Conservation (phyloP, 495 filamentous ascomycete genomes). For the Penicillium alfredii region DNA sequence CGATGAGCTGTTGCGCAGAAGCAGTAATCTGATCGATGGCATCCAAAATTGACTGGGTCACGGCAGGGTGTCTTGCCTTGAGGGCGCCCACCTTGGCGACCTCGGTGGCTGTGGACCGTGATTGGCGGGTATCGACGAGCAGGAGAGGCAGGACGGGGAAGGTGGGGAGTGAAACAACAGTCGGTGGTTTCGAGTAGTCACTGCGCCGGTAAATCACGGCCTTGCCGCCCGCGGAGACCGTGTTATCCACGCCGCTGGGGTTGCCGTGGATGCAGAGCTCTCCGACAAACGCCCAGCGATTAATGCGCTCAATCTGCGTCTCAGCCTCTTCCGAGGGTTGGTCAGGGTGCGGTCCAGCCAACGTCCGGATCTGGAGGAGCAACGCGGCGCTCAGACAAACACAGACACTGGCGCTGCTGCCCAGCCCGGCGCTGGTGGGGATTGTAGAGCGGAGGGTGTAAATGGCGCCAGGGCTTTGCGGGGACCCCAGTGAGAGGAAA, state of each 20-base stretch:
- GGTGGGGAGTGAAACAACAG: constrained; percentile 66
- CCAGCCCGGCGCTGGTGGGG: constrained; percentile 85
- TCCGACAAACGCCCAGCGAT: constrained; percentile 93
- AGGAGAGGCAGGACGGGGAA: constrained; percentile 90
- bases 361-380: constrained; percentile 77
- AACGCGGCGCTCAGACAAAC: constrained; percentile 87
- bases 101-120: constrained; percentile 74
- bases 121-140: constrained; percentile 77
- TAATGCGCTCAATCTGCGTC: constrained; percentile 85
- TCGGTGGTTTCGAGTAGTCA: constrained; percentile 71
- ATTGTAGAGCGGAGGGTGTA: constrained; percentile 93
- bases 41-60: constrained; percentile 73
- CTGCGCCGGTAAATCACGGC: constrained; percentile 81
- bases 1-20: constrained; percentile 66
- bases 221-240: constrained; percentile 87
- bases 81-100: constrained; percentile 79
- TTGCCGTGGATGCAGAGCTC: constrained; percentile 97
- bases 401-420: constrained; percentile 85
- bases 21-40: constrained; percentile 76
- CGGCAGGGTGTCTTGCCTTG: constrained; percentile 58
- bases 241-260: constrained; percentile 95
- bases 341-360: constrained; percentile 83
- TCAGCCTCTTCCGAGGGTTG: constrained; percentile 76
- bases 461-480: constrained; percentile 67
- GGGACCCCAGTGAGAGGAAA: constrained; percentile 78